Evolutionary conservation across 2,329 filamentous ascomycete genomes (phyloP), one percentile per base, ranked within the genome.

Genomic region (Botrytis pseudocinerea): DNA sequence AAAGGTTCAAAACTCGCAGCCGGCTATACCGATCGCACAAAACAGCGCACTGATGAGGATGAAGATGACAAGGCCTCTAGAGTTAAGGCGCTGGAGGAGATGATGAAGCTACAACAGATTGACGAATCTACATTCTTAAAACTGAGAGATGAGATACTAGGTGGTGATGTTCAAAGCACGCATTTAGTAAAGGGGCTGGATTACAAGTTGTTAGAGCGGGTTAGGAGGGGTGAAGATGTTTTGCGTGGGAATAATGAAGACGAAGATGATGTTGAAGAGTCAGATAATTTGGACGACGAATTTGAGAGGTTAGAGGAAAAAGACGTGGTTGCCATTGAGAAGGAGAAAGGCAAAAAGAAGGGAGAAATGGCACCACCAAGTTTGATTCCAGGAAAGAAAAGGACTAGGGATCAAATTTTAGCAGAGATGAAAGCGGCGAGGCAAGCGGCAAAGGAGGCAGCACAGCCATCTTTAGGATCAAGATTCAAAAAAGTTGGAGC

Each of bases 181-280:
- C 94, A 97, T 85, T 83, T 98, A 76, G 91, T 98, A 65, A 98
- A 98, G 80, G 96, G 96, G 0, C 83, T 99, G 68, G 96, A 99
- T 82, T 92, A 94, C 81, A 92, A 92, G 81, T 84, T 98, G 20
- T 84, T 95, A 42, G 89, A 92, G 81, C 86, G 90, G 76, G 87
- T 92, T 74, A 87, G 87, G 74, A 87, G 86, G 72, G 93, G 92
- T 25, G 73, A 74, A 42, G 73, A 74, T 65, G 70, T 74, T 51
- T 57, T 74, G 35, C 79, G 81, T 1, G 78, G 77, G n/a, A 77
- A 78, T 18, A 79, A 78, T 10, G 80, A 75, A 6, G 65, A 73
- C 7, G 74, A 78, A 2, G 75, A 77, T 22, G 70, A 79, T 2
- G 75, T 76, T 18, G 74, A 75, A 60, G 62, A 70, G 25, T 66